A percentile compares a stretch with the other conserved stretches of the same genome.
These are phyloP conservation scores for Linderina pennispora DNA, from an alignment of 192 early-diverging fungal genomes.

Conservation along the genomic window DNA sequence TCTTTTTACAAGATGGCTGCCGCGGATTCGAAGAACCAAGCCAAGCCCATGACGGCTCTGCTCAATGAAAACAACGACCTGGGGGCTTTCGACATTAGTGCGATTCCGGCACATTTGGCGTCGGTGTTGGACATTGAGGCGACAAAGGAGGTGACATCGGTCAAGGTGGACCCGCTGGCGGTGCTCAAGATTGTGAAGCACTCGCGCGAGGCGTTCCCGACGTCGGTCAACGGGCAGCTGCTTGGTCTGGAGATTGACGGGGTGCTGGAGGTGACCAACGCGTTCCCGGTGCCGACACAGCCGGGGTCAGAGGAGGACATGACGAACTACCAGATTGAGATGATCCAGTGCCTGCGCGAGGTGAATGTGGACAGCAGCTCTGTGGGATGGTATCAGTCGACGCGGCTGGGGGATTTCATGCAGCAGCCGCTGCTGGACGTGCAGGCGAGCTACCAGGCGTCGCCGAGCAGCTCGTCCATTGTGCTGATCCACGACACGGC, in stretches of 20 bases:
- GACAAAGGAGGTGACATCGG: constrained; percentile 48
- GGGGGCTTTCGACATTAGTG: constrained; percentile 22
- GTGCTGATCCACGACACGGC: constrained; percentile 91
- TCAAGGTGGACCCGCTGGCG: constrained; percentile 75
- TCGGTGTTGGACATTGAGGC: constrained; percentile 57
- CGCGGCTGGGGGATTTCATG: constrained; percentile 83
- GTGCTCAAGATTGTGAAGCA: constrained; percentile 98
- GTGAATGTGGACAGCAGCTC: constrained; percentile 95
- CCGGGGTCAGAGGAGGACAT: constrained; percentile 53
- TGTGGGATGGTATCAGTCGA: constrained; percentile 96
- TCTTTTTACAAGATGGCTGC: too few relatives aligned
- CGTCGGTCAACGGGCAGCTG: constrained; percentile 82
- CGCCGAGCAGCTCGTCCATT: constrained; percentile 72
- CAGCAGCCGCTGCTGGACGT: constrained; percentile 86
- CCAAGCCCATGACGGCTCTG: constrained; percentile 47
- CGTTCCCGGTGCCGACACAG: constrained; percentile 75
- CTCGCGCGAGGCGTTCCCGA: constrained; percentile 76
- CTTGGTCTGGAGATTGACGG: constrained; percentile 89
- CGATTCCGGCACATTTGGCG: constrained; percentile 24
- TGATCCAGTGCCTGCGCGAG: constrained; percentile 88
- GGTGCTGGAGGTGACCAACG: constrained; percentile 88
- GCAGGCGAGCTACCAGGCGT: constrained; percentile 86
- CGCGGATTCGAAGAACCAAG: too few relatives aligned
- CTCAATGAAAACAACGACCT: constrained; percentile 28
- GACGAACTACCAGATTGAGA: constrained; percentile 87